Evolutionary conservation across 345 rosid species (phyloP), one percentile per base, ranked within the genome.

Genomic region (Gossypium australe): DNA sequence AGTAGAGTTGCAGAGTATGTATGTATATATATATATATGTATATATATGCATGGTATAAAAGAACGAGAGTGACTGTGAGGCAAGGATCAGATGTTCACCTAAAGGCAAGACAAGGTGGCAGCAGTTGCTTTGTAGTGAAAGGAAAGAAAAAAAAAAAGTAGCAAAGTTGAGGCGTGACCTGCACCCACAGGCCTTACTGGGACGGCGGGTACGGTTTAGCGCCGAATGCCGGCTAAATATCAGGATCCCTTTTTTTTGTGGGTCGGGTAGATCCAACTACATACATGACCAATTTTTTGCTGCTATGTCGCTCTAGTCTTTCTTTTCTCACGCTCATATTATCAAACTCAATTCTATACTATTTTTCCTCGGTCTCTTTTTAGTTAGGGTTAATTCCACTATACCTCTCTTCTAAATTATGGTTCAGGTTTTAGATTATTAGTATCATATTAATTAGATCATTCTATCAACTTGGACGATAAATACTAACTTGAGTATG

Each of bases 141-240:
- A 8, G 41, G 41, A 34, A 45, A 45, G 12, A 45, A 45, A 10
- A 8, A 58, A 20, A 20, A 20, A 64, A 41, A 64, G 10, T n/a
- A 64, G 69, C 16, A 64, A n/a, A 41, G 49, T 64, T 64, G 10
- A 64, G 70, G 70, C 70, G 53, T 66, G 55, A 22, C 34, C 70
- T 45, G 70, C 70, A 44, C 2, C 52, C 70, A 22, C 70, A 44
- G 70, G 70, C 17, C 70, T 43, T 20, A 24, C 20, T 44, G 18
- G 55, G 34, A 14, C 70, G 34, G 70, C 53, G 53, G 70, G 70
- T 66, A 66, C 55, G 38, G 55, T 45, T 66, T 45, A 20, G 53
- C 70, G 70, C 70, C 70, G 70, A 18, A 44, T 66, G 22, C 53
- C 70, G 70, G 70, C 70, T 66, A 45, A 20, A 44, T 45, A 66